phyloP scores from a whole-genome alignment of 2,329 filamentous ascomycete genomes.

The Podosphaera fusca region DNA sequence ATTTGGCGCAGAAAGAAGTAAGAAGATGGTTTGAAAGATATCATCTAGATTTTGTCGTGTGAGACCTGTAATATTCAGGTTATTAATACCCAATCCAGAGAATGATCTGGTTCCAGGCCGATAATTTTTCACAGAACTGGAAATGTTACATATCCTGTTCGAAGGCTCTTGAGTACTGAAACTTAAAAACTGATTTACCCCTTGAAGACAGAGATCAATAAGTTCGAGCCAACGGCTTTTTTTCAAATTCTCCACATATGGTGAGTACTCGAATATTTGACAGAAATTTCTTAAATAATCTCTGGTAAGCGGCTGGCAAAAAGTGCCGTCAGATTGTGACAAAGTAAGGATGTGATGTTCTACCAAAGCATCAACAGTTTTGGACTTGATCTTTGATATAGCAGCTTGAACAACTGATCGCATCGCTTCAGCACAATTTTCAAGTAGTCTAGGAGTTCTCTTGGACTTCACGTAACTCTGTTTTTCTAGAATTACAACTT shows the following conservation, averaged over 20 bases:
- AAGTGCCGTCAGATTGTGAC: constrained; percentile 30
- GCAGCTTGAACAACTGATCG: constrained; percentile 50
- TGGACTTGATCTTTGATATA: constrained; percentile 42
- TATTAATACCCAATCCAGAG: constrained; percentile 8
- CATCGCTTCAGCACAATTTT: constrained; percentile 46
- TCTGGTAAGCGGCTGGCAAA: constrained; percentile 45
- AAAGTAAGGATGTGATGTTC: constrained; percentile 64
- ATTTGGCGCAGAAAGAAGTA: constrained; percentile 40
- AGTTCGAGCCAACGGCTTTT: constrained; percentile 20
- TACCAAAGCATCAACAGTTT: constrained; percentile 56
- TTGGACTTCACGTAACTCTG: constrained; percentile 32
- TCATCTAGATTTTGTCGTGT: constrained; percentile 23
- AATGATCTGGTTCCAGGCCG: constrained; percentile 9
- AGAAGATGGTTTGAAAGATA: constrained; percentile 40
- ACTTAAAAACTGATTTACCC: constrained; percentile 29
- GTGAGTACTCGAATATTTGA: constrained; percentile 43
- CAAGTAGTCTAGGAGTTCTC: constrained; percentile 33
- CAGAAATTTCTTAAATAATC: constrained; percentile 61
- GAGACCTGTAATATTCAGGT: constrained; percentile 13
- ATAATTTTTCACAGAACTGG: constrained; percentile 4
- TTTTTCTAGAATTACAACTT: constrained; percentile 44
- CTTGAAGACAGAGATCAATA: constrained; percentile 34
- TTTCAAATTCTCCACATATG: constrained; percentile 61
- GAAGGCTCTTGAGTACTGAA: constrained; percentile 5
- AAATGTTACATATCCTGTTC: constrained; percentile 6